Percentiles rank a stretch among this genome's conserved stretches.
These are phyloP conservation scores for Bonnemaisonia californica DNA, from an alignment of 31 red algal genomes.

Conservation along the genomic window DNA sequence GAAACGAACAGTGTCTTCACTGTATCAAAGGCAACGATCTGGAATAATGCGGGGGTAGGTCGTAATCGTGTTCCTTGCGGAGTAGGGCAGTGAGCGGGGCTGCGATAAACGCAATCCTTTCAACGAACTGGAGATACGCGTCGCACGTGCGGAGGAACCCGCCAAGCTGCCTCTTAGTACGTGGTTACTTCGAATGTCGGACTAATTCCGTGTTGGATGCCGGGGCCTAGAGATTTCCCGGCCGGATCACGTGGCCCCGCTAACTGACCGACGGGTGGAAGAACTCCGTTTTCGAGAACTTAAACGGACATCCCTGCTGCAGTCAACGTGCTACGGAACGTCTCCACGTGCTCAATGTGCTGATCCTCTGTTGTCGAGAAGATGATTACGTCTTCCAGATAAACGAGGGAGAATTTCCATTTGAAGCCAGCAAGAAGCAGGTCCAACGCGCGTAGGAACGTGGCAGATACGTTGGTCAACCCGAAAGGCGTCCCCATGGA, in stretches of 20 bases:
- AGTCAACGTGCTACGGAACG: background rate
- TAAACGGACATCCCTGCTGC: too few relatives aligned
- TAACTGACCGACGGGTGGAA: background rate
- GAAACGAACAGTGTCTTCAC: background rate
- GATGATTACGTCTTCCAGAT: slow-evolving; percentile 42
- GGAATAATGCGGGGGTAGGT: too few relatives aligned
- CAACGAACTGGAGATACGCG: background rate
- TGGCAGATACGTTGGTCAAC: too few relatives aligned
- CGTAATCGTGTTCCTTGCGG: background rate
- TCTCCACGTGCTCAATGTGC: slow-evolving; percentile 8
- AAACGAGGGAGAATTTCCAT: slow-evolving; percentile 31
- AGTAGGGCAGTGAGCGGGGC: background rate
- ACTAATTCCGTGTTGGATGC: background rate
- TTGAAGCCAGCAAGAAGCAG: slow-evolving; percentile 33
- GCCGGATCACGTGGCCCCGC: too few relatives aligned
- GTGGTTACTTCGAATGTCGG: background rate
- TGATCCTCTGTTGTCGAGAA: slow-evolving; percentile 22
- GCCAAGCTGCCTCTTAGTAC: background rate
- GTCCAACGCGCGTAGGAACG: slow-evolving; percentile 29
- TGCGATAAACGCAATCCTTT: background rate
- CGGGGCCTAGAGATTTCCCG: too few relatives aligned
- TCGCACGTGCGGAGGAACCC: background rate
- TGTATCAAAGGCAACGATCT: background rate
- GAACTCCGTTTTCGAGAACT: background rate
- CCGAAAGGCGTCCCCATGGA: slow-evolving; percentile 29